Conservation (phyloP, 2,329 filamentous ascomycete genomes). For the Microsporum audouinii region DNA sequence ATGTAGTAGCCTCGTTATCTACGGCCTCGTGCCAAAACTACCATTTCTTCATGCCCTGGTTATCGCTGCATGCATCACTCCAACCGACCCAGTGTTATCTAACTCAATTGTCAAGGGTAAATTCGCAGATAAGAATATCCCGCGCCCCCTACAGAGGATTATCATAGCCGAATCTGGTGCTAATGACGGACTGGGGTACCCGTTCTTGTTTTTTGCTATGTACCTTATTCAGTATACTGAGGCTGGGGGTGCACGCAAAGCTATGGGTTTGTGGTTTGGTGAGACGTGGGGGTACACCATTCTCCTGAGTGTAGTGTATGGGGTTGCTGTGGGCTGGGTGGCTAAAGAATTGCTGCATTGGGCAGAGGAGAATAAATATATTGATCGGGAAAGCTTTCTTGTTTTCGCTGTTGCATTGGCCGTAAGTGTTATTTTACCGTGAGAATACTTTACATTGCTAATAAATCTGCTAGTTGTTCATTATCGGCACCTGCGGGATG, state of each 20-base stretch:
- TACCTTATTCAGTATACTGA: conserved; percentile 65
- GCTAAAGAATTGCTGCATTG: conserved; percentile 74
- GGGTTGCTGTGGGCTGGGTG: conserved; percentile 64
- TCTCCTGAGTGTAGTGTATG: conserved; percentile 65
- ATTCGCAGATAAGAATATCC: conserved; percentile 84
- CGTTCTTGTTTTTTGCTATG: conserved; percentile 73
- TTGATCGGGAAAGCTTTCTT: conserved; percentile 77
- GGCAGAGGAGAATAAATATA: conserved; percentile 68
- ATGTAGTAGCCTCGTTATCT: conserved; percentile 64
- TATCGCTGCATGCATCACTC: conserved; percentile 77
- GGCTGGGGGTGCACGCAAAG: conserved; percentile 48
- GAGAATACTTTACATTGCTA: background rate
- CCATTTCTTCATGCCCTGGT: conserved; percentile 67
- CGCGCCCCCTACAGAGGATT: conserved; percentile 66
- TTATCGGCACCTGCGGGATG: conserved; percentile 75
- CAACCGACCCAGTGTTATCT: conserved; percentile 77
- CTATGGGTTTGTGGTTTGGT: conserved; percentile 70
- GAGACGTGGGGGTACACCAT: conserved; percentile 81
- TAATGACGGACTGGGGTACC: conserved; percentile 82
- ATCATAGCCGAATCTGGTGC: conserved; percentile 74
- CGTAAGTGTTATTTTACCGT: conserved; percentile 33
- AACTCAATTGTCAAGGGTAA: conserved; percentile 88
- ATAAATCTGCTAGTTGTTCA: conserved; percentile 50
- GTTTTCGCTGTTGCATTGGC: conserved; percentile 77
- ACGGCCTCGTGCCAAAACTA: conserved; percentile 60